phyloP scores from a whole-genome alignment of 2,329 filamentous ascomycete genomes.

The Sporothrix dimorphospora region DNA sequence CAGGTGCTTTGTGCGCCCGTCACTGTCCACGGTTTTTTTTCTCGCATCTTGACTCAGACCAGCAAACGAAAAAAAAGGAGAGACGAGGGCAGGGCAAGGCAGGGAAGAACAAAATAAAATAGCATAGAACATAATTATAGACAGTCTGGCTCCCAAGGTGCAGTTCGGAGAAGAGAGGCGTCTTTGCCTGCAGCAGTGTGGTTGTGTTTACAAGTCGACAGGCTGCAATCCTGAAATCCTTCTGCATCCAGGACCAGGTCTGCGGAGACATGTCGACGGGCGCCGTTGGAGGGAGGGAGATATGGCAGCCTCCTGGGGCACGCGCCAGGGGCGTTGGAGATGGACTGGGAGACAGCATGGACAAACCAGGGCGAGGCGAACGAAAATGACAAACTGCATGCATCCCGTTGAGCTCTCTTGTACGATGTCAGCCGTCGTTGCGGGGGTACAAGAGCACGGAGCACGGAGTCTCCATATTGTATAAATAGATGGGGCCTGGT shows the following conservation, averaged over 20 bases:
- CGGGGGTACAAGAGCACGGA: slow-evolving; percentile 9
- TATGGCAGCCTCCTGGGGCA: not conserved
- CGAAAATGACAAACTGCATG: not conserved
- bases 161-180: not conserved
- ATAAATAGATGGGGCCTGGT: slow-evolving; percentile 8
- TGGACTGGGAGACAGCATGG: not conserved
- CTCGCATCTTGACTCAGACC: not conserved
- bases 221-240: not conserved
- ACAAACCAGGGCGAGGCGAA: not conserved
- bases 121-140: not conserved
- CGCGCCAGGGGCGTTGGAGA: not conserved
- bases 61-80: not conserved
- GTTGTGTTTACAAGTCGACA: not conserved
- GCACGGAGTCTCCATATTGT: slow-evolving; percentile 6
- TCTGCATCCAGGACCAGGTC: slow-evolving; percentile 1
- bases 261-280: not conserved
- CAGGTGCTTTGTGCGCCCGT: slow-evolving; percentile 12
- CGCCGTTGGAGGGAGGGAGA: not conserved
- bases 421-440: not conserved
- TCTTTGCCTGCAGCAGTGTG: slow-evolving; percentile 13
- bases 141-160: not conserved
- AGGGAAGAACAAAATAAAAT: too few relatives aligned
- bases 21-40: not conserved
- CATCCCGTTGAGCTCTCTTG: slow-evolving; percentile 4
- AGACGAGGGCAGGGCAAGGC: not conserved